These are phyloP conservation scores for Hymenotorrendiella dingleyae DNA, from an alignment of 2,329 filamentous ascomycete genomes.

Conservation along the genomic window DNA sequence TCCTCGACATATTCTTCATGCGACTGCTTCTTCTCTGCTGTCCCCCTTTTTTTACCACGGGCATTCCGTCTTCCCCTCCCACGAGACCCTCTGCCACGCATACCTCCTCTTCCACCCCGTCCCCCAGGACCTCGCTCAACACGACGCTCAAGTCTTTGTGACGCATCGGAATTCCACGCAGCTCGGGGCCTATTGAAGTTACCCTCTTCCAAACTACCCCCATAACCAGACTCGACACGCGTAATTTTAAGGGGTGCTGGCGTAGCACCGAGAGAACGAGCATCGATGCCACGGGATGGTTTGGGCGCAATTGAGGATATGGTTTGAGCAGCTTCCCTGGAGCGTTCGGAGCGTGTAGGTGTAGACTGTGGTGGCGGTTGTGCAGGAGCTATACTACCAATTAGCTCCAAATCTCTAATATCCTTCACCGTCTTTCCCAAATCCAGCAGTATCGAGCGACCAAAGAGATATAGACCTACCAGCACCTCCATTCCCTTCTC, in stretches of 20 bases:
- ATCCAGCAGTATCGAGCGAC: no score
- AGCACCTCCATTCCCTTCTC: no score
- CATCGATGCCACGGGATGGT: conserved; percentile 26
- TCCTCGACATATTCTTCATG: conserved; percentile 11
- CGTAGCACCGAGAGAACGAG: conserved; percentile 29
- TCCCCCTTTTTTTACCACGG: conserved; percentile 33
- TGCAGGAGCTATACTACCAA: neutral
- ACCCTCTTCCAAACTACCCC: neutral
- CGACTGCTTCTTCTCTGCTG: conserved; percentile 2
- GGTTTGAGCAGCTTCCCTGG: conserved; percentile 22
- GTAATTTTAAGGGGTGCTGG: conserved; percentile 18
- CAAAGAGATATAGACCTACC: conserved; percentile 11
- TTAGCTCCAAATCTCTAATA: no score
- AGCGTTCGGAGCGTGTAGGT: conserved; percentile 17
- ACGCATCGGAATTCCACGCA: neutral
- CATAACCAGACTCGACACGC: neutral
- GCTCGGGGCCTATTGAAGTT: conserved; percentile 5
- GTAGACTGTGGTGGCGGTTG: conserved; percentile 2
- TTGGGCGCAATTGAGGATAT: conserved; percentile 23
- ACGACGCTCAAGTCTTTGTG: neutral
- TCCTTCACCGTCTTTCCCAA: no score
- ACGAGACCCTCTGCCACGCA: conserved; percentile 10
- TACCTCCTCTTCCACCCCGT: conserved; percentile 9
- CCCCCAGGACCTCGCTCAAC: neutral
- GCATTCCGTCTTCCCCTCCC: conserved; percentile 19